Base-by-base conservation (phyloP, 192 early-diverging fungal species). In the Coemansia nantahalensis region DNA sequence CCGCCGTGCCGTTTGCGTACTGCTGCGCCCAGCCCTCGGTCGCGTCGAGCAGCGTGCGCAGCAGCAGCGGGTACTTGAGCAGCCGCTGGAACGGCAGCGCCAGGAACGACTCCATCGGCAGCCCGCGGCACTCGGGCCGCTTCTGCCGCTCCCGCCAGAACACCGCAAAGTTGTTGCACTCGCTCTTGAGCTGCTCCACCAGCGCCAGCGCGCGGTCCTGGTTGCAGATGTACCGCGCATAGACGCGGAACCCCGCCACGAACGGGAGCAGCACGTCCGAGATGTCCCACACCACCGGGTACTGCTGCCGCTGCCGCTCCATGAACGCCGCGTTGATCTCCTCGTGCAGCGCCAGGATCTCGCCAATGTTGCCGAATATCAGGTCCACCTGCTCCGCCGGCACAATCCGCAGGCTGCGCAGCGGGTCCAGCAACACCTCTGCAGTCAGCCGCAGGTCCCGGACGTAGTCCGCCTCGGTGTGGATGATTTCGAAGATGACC, bases 401-500 rank as follows among this genome's bases (percentile, higher is more conserved):
- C 40, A 79, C 48, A n/a, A 79, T 49, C 22, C 64, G 60, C 43
- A 80, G 65, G n/a, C 51, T 39, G 18, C 48, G 56, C 49, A 82
- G 55, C n/a, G 78, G 78, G 17, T 48, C 43, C 33, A 71, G 48
- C 31, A 82, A 58, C 51, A 94, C 87, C 49, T 90, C 84, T 3
- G 91, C 82, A 8, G 93, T 78, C 32, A 88, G 80, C 33, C 88
- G 80, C 26, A 98, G 80, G 80, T 98, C 95, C 17, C 82, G 79
- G 16, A 91, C 83, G 57, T 94, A 98, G 60, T 94, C 92, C 15
- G 81, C 80, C 77, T 98, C 96, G 2, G 94, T 95, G 45, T 84
- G 79, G 21, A 94, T 80, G 6, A 95, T 86, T 59, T 98, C 96
- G 59, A 86, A 90, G 45, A 98, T 95, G 15, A 95, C 86, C 71